A percentile compares a stretch with the other conserved stretches of the same genome.
phyloP scores from a whole-genome alignment of 768 basidiomycete species.

The Ramaria sp. region DNA sequence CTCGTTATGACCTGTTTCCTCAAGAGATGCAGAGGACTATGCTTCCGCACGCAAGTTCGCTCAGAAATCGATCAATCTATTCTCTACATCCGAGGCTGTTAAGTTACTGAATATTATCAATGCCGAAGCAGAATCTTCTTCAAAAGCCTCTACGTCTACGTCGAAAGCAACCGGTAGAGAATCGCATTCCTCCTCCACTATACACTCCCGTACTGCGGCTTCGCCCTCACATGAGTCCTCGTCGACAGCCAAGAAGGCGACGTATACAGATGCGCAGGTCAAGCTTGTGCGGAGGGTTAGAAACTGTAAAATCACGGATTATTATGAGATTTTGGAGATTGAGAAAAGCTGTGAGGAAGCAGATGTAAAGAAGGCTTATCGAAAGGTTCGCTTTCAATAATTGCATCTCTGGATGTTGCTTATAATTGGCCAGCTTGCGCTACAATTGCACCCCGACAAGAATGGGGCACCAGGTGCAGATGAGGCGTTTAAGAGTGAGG shows the following conservation, averaged over 20 bases:
- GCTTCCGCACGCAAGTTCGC: constrained; percentile 80
- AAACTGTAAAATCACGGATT: constrained; percentile 78
- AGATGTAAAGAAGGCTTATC: constrained; percentile 90
- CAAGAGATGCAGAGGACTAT: constrained; percentile 53
- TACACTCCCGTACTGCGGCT: constrained; percentile 41
- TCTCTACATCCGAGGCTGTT: constrained; percentile 65
- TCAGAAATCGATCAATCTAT: constrained; percentile 77
- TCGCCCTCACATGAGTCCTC: constrained; percentile 2
- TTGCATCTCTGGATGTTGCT: background rate
- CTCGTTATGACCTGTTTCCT: background rate
- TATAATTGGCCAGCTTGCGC: constrained; percentile 50
- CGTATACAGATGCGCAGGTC: constrained; percentile 77
- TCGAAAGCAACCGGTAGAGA: constrained; percentile 34
- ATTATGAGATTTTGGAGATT: constrained; percentile 83
- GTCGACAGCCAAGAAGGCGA: constrained; percentile 52
- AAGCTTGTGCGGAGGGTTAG: constrained; percentile 79
- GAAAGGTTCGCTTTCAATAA: constrained; percentile 55
- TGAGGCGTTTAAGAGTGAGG: constrained; percentile 93
- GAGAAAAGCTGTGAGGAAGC: constrained; percentile 73
- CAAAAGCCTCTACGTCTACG: constrained; percentile 29
- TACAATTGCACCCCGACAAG: constrained; percentile 86
- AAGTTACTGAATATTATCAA: constrained; percentile 55
- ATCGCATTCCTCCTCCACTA: constrained; percentile 62
- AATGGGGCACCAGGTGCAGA: constrained; percentile 98
- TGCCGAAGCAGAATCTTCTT: constrained; percentile 33